A percentile compares a stretch with the other conserved stretches of the same genome.
These are phyloP conservation scores for Senna siamea DNA, from an alignment of 306 rosid species.

Conservation along the genomic window DNA sequence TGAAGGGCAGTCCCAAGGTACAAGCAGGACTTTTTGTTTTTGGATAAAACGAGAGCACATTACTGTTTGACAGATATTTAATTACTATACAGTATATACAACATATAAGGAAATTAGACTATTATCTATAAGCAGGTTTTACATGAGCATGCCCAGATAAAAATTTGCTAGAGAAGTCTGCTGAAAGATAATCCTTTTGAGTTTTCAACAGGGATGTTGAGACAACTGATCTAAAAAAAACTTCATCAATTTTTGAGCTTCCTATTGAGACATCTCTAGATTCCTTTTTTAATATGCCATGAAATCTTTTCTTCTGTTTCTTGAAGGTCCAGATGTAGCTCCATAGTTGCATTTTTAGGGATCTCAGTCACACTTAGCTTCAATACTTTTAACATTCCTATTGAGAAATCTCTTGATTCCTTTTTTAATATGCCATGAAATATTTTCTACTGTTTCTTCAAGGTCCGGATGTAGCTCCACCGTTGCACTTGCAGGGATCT, in stretches of 20 bases:
- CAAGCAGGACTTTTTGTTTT: not conserved
- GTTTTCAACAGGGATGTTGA: constrained; percentile 11
- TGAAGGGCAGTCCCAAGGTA: constrained; percentile 1
- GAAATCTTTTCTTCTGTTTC: constrained; percentile 1
- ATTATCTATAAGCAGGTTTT: constrained; percentile 3
- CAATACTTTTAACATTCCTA: not conserved
- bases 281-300: constrained; percentile 16
- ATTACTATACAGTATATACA: not conserved
- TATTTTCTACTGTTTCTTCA: constrained; percentile 8
- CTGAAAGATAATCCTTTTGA: not conserved
- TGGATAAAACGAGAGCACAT: not conserved
- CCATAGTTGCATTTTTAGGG: not conserved
- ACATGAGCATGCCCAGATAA: constrained; percentile 1
- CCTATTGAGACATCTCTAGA: constrained; percentile 15
- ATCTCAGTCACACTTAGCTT: constrained; percentile 8
- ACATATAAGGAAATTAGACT: constrained; percentile 23
- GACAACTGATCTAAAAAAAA: not conserved
- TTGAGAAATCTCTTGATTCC: too few species aligned
- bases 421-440: constrained; percentile 8
- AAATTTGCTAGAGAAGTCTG: not conserved
- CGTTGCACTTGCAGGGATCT: not conserved
- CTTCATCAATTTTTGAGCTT: not conserved
- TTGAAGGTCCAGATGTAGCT: constrained; percentile 22
- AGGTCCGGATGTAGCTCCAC: constrained; percentile 17
- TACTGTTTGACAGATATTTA: not conserved